These are phyloP conservation scores for Dactylella cylindrospora DNA, from an alignment of 2,329 filamentous ascomycete species.

Conservation along the genomic window DNA sequence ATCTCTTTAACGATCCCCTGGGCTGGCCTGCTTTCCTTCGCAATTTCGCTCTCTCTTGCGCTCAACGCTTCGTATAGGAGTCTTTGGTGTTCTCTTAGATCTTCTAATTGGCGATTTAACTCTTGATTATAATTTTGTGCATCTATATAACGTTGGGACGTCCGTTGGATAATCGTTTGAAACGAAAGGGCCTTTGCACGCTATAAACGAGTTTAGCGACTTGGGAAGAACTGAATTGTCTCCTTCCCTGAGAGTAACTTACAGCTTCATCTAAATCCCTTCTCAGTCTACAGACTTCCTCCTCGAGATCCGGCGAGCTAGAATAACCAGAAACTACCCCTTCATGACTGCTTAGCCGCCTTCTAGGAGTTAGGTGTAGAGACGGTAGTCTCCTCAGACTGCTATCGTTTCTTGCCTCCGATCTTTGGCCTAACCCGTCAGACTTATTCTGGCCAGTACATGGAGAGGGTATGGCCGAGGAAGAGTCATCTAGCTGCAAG, in stretches of 20 bases:
- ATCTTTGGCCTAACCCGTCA: no score
- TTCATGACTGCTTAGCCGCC: no score
- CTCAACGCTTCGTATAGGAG: conserved; percentile 9
- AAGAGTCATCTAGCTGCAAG: no score
- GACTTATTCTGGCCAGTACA: no score
- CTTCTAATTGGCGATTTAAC: conserved; percentile 12
- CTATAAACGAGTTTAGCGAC: neutral
- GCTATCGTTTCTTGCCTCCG: no score
- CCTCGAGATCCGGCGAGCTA: neutral
- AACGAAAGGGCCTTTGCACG: conserved; percentile 10
- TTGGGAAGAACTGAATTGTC: neutral
- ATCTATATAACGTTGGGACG: conserved; percentile 29
- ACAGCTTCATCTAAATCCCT: conserved; percentile 1
- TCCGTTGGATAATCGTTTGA: conserved; percentile 32
- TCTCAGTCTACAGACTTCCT: conserved; percentile 12
- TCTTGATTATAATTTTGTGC: conserved; percentile 25
- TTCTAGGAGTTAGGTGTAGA: no score
- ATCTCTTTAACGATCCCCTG: neutral
- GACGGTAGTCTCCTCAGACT: no score
- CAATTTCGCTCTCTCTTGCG: neutral
- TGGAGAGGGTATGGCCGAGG: no score
- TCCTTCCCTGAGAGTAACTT: neutral
- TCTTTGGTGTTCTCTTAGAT: conserved; percentile 32
- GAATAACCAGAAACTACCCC: neutral
- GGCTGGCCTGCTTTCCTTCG: no score